A percentile compares a stretch with the other conserved stretches of the same genome.
phyloP scores from a whole-genome alignment of 108 stramenopile species.

The Thalassiosira profunda region DNA sequence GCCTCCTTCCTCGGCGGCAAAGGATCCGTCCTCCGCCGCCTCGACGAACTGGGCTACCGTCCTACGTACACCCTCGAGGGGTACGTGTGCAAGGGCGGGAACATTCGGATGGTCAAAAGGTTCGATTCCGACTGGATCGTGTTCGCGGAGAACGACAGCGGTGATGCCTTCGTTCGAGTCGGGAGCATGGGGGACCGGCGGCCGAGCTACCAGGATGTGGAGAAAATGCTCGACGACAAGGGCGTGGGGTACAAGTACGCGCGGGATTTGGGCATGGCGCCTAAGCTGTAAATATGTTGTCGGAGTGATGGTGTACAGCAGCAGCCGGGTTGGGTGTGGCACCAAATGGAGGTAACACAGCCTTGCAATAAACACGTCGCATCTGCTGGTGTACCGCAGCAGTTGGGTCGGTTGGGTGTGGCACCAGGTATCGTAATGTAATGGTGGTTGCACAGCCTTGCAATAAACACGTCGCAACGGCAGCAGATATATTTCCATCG shows the following conservation, averaged over 20 bases:
- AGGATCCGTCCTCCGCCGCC: slow-evolving; percentile 60
- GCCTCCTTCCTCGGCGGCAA: slow-evolving; percentile 92
- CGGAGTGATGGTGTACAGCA: too few species aligned
- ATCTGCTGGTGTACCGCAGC: too few species aligned
- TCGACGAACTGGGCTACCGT: slow-evolving; percentile 69
- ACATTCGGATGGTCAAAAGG: slow-evolving; percentile 79
- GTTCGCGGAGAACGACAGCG: slow-evolving; percentile 85
- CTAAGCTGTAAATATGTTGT: slow-evolving; percentile 71
- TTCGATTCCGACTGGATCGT: slow-evolving; percentile 86
- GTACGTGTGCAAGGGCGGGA: slow-evolving; percentile 88
- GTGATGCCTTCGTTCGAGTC: slow-evolving; percentile 62
- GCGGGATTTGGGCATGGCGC: slow-evolving; percentile 77
- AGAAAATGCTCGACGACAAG: slow-evolving; percentile 80
- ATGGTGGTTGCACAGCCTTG: too few species aligned
- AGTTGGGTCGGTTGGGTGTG: too few species aligned
- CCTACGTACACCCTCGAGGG: slow-evolving; percentile 77
- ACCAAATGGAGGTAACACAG: too few species aligned
- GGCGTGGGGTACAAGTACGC: slow-evolving; percentile 87
- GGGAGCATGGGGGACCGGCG: slow-evolving; percentile 61
- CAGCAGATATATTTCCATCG: too few species aligned
- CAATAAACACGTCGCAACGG: too few species aligned
- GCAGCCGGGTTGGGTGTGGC: too few species aligned
- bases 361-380: too few species aligned
- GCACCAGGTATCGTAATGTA: too few species aligned
- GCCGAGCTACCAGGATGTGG: slow-evolving; percentile 89